Conservation (phyloP, 2,329 filamentous ascomycete genomes). For the Shiraia bambusicola region DNA sequence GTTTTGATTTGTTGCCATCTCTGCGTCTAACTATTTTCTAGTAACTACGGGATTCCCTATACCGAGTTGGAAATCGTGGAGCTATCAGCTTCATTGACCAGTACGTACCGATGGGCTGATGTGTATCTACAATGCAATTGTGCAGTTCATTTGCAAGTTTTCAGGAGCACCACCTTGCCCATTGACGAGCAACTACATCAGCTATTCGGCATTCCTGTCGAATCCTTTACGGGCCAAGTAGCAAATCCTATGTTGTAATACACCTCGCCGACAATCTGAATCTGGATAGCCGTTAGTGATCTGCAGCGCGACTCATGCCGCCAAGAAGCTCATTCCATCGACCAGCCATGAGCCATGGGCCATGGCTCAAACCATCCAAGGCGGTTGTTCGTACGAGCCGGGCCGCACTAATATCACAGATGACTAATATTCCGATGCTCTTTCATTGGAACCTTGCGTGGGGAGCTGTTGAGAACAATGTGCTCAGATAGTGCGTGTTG, state of each 20-base stretch:
- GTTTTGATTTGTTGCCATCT: too few relatives aligned
- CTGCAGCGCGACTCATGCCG: constrained; percentile 8
- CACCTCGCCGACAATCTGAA: constrained; percentile 46
- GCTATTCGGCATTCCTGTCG: too few relatives aligned
- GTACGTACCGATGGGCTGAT: too few relatives aligned
- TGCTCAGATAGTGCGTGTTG: constrained; percentile 49
- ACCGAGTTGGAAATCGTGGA: too few relatives aligned
- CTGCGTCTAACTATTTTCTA: too few relatives aligned
- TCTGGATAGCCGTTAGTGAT: constrained; percentile 21
- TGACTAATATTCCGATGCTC: constrained; percentile 48
- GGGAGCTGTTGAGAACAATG: constrained; percentile 51
- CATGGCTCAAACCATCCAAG: constrained; percentile 49
- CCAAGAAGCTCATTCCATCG: constrained; percentile 43
- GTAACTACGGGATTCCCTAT: too few relatives aligned
- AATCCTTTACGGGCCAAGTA: constrained; percentile 43
- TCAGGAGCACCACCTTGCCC: too few relatives aligned
- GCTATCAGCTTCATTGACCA: too few relatives aligned
- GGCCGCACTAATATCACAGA: constrained; percentile 53
- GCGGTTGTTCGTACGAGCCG: constrained; percentile 51
- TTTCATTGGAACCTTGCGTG: constrained; percentile 44
- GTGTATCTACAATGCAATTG: too few relatives aligned
- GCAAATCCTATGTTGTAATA: constrained; percentile 50
- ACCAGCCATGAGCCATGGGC: too few relatives aligned
- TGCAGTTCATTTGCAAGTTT: too few relatives aligned
- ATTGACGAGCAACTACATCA: too few relatives aligned